Conservation (phyloP, 768 basidiomycete species). For the Tulasnella calospora region DNA sequence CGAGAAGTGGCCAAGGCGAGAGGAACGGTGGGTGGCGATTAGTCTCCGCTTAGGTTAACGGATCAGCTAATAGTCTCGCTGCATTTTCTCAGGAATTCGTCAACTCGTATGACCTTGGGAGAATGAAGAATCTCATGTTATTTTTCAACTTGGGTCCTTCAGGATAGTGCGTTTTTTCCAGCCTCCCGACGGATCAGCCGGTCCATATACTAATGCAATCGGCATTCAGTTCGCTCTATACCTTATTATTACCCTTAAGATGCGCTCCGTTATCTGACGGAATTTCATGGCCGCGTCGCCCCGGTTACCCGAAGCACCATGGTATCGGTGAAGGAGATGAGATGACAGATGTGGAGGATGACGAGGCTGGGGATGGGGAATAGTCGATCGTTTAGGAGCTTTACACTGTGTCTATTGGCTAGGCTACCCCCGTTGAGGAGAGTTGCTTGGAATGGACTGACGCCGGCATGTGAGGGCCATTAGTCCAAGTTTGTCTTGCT, state of each 20-base stretch:
- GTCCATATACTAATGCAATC: not conserved
- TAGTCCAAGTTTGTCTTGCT: not conserved
- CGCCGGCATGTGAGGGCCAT: not conserved
- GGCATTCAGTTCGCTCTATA: conserved; percentile 57
- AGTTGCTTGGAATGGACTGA: not conserved
- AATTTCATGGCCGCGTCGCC: conserved; percentile 65
- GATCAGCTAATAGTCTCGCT: conserved; percentile 67
- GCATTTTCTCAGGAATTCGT: conserved; percentile 69
- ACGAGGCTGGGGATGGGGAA: not conserved
- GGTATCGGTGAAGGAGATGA: conserved; percentile 75
- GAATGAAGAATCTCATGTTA: conserved; percentile 61
- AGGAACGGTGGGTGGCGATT: conserved; percentile 51
- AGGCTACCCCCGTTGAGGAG: not conserved
- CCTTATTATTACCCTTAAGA: conserved; percentile 77
- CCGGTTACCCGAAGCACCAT: conserved; percentile 56
- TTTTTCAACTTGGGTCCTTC: conserved; percentile 82
- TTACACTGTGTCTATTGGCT: not conserved
- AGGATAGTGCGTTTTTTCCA: conserved; percentile 61
- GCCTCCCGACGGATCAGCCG: not conserved
- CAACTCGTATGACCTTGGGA: conserved; percentile 86
- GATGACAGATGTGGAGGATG: conserved; percentile 71
- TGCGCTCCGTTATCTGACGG: conserved; percentile 83
- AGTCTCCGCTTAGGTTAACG: not conserved
- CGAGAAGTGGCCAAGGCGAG: conserved; percentile 59
- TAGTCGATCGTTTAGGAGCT: not conserved